A percentile compares a stretch with the other conserved stretches of the same genome.
Evolutionary conservation across 1,284 basidiomycete species (phyloP).

Genomic region (Sutorius eximius): DNA sequence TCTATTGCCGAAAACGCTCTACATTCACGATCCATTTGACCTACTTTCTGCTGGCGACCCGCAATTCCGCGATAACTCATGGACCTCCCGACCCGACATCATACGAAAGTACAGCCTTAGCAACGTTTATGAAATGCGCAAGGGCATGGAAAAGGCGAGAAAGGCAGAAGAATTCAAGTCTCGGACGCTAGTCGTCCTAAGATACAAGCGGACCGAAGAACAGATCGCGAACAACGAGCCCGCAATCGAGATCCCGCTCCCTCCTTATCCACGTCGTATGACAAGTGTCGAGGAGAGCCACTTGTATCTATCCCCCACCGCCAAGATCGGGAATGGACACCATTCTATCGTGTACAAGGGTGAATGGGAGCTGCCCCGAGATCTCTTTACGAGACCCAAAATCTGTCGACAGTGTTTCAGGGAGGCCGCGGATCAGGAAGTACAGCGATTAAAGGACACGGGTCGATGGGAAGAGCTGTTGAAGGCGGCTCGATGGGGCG

Average conservation of each 20-base stretch:
- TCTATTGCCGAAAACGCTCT: slow-evolving; percentile 34
- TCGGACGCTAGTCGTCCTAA: slow-evolving; percentile 18
- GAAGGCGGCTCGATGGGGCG: slow-evolving; percentile 2
- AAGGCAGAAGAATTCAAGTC: slow-evolving; percentile 12
- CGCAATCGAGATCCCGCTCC: slow-evolving; percentile 23
- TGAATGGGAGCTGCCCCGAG: slow-evolving; percentile 46
- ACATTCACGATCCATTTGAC: slow-evolving; percentile 31
- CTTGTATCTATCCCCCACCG: slow-evolving; percentile 40
- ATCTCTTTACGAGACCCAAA: slow-evolving; percentile 27
- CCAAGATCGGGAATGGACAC: slow-evolving; percentile 37
- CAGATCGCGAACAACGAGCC: slow-evolving; percentile 22
- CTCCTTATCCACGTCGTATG: slow-evolving; percentile 11
- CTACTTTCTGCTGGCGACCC: background rate
- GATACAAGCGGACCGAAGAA: slow-evolving; percentile 17
- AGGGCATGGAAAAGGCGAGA: background rate
- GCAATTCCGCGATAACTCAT: slow-evolving; percentile 1
- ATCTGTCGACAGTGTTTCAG: slow-evolving; percentile 22
- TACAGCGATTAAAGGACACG: slow-evolving; percentile 22
- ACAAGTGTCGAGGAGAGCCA: slow-evolving; percentile 37
- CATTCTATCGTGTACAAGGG: slow-evolving; percentile 43
- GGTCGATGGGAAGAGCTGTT: slow-evolving; percentile 25
- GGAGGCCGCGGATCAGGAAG: slow-evolving; percentile 23
- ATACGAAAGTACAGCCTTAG: slow-evolving; percentile 20
- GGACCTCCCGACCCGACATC: slow-evolving; percentile 22
- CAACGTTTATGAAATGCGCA: background rate